Conservation (phyloP, 306 rosid species). For the Trifolium subterraneum region DNA sequence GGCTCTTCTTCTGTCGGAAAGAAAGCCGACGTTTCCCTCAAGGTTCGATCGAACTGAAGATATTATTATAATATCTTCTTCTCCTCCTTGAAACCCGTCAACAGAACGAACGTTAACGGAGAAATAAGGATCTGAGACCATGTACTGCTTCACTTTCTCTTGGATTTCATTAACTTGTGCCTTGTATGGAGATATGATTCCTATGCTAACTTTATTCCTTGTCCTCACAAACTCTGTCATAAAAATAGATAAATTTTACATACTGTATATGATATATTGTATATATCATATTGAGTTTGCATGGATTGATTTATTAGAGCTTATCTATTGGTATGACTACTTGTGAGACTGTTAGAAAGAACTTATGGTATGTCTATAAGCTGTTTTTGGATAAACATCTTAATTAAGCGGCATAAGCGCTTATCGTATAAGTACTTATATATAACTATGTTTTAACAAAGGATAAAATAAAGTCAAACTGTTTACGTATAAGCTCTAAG, state of each 20-base stretch:
- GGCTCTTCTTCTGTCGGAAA: conserved; percentile 55
- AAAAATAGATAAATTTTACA: neutral
- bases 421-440: too few species aligned
- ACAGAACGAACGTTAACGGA: conserved; percentile 59
- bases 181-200: conserved; percentile 70
- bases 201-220: conserved; percentile 58
- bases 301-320: too few species aligned
- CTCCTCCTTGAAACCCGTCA: conserved; percentile 86
- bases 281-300: too few species aligned
- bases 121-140: conserved; percentile 35
- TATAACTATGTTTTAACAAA: too few species aligned
- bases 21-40: conserved; percentile 58
- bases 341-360: too few species aligned
- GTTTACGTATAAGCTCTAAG: too few species aligned
- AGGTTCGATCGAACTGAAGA: conserved; percentile 54
- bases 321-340: too few species aligned
- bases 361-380: too few species aligned
- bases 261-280: neutral
- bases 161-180: conserved; percentile 64
- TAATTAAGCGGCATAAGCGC: too few species aligned
- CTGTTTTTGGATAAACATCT: too few species aligned
- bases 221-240: conserved; percentile 44
- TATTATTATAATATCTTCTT: conserved; percentile 60
- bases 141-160: conserved; percentile 47
- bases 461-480: too few species aligned